phyloP scores from a whole-genome alignment of 1,284 basidiomycete genomes.

The Puccinia horiana region DNA sequence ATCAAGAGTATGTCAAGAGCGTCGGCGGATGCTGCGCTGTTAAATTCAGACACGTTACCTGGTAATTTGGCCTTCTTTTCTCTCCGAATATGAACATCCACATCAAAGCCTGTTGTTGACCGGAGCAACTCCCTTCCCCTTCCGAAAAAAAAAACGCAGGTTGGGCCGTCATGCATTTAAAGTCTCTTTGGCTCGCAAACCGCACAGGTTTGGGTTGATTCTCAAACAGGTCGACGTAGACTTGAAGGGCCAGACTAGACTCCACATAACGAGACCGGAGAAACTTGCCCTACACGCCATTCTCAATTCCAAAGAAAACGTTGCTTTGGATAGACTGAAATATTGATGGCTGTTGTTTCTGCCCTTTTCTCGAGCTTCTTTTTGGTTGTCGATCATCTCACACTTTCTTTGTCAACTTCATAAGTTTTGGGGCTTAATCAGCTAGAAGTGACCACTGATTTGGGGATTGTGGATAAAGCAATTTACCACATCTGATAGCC shows the following conservation, averaged over 20 bases:
- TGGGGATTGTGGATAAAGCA: too few species aligned
- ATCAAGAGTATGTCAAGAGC: constrained; percentile 21
- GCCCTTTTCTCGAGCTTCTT: not conserved
- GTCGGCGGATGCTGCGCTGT: constrained; percentile 23
- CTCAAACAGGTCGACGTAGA: constrained; percentile 21
- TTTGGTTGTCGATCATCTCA: too few species aligned
- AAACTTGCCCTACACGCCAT: not conserved
- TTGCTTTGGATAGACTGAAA: not conserved
- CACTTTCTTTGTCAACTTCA: too few species aligned
- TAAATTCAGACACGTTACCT: constrained; percentile 14
- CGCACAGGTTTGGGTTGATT: constrained; percentile 21
- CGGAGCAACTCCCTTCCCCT: not conserved
- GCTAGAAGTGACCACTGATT: too few species aligned
- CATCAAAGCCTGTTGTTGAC: not conserved
- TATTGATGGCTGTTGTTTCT: constrained; percentile 13
- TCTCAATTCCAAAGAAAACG: constrained; percentile 18
- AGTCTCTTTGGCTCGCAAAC: not conserved
- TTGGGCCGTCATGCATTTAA: constrained; percentile 37
- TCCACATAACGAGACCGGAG: not conserved
- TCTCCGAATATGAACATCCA: not conserved
- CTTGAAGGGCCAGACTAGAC: constrained; percentile 13
- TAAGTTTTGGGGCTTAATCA: too few species aligned
- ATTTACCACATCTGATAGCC: too few species aligned
- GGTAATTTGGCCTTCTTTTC: constrained; percentile 1
- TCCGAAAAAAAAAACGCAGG: not conserved